A percentile compares a stretch with the other conserved stretches of the same genome.
These are phyloP conservation scores for Suillus hirtellus DNA, from an alignment of 768 basidiomycete genomes.

Conservation along the genomic window DNA sequence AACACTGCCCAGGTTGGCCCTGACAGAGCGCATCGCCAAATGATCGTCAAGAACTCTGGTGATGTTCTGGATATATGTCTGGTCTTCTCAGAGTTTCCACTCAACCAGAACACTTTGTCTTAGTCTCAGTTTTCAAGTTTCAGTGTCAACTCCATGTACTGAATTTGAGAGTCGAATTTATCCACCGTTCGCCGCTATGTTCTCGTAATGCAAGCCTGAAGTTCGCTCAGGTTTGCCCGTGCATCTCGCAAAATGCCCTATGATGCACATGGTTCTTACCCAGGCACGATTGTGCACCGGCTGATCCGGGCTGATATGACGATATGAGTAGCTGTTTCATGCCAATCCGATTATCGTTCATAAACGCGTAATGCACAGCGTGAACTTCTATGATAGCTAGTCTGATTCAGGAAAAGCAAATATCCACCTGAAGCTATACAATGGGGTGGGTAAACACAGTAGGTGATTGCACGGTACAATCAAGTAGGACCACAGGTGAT, in stretches of 20 bases:
- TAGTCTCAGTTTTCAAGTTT: neutral
- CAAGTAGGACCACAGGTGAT: neutral
- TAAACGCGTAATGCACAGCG: neutral
- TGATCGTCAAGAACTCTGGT: conserved; percentile 3
- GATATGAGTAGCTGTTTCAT: neutral
- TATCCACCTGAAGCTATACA: neutral
- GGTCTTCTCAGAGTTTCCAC: neutral
- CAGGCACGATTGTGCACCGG: neutral
- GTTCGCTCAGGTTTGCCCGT: neutral
- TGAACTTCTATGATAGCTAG: neutral
- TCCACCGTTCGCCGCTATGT: neutral
- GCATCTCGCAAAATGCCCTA: neutral
- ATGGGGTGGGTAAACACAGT: neutral
- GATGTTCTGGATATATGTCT: neutral
- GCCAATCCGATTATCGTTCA: conserved; percentile 1
- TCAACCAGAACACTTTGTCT: neutral
- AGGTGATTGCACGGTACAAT: neutral
- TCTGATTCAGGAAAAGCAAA: conserved; percentile 1
- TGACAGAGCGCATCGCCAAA: neutral
- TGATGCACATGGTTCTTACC: neutral
- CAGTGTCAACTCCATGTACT: neutral
- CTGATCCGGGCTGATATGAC: neutral
- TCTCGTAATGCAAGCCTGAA: neutral
- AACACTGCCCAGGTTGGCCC: neutral
- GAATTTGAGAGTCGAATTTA: neutral